Base-by-base conservation (phyloP, 176 grass and related monocot species). In the Thalia dealbata region DNA sequence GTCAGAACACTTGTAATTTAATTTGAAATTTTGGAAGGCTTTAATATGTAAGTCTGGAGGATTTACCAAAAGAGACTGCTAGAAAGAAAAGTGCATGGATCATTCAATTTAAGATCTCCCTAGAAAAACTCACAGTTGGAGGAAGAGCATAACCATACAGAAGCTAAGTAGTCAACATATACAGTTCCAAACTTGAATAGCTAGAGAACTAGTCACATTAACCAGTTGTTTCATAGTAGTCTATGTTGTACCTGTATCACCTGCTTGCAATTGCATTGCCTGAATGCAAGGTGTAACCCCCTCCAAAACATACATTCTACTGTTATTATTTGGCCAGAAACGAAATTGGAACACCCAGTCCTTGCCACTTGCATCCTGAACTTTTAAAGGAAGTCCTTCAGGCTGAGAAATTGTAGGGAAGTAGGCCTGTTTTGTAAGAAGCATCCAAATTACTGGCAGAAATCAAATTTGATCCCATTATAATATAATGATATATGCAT, bases 251-350 rank as follows among this genome's bases (percentile, higher is more conserved):
- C 95, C 95, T 84, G 90, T 93, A 65, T 99, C 95, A 11, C 95
- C 95, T 35, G 95, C 95, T 83, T 99, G 95, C 72, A 99, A 85
- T 71, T 99, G 90, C 95, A 99, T 91, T 25, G 95, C 79, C 71
- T 93, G 95, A 88, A 93, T 93, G 72, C 95, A 99, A 78, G 90
- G 95, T 52, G 95, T 99, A 21, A 99, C 89, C 78, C 95, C 95
- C 82, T 99, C 95, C 80, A 99, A 87, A 69, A 99, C 95, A 86
- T 99, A 99, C 95, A 99, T 99, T 66, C 90, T 89, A 82, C 95
- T 99, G 80, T 99, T 99, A 83, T 99, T 99, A 75, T 99, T 99
- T 58, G 95, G 95, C 95, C 95, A 99, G 77, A 86, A 99, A 76
- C 95, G 90, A 78, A 99, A 99, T 58, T 99, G 95, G 66, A 99